Percentiles rank a stretch among this genome's conserved stretches.
Evolutionary conservation across 31 red algal species (phyloP).

Genomic region (Odonthalia washingtoniensis): DNA sequence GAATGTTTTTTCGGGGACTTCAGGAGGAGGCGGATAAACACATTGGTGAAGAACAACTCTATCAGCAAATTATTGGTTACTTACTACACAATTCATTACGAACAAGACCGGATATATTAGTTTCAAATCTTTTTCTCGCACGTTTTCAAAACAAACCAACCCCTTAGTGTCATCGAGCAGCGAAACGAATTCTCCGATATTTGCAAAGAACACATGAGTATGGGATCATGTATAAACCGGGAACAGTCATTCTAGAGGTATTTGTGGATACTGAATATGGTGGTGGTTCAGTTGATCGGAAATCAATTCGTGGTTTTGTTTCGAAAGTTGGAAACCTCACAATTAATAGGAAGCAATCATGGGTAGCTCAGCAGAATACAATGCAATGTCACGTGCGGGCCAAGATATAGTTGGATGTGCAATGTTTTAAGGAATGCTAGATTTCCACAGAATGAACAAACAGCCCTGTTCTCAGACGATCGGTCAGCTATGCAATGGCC

Average conservation of each 20-base stretch:
- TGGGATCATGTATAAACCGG: constrained; percentile 1
- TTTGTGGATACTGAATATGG: constrained; percentile 38
- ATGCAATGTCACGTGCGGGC: too few species aligned
- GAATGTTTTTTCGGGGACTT: constrained; percentile 28
- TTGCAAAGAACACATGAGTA: constrained; percentile 3
- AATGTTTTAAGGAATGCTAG: too few species aligned
- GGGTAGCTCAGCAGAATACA: constrained; percentile 1
- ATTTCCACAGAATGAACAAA: too few species aligned
- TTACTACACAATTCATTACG: constrained; percentile 21
- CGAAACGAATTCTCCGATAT: constrained; percentile 17
- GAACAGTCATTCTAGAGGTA: neutral
- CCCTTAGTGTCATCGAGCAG: constrained; percentile 35
- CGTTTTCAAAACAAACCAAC: constrained; percentile 17
- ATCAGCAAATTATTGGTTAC: constrained; percentile 43
- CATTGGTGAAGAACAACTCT: neutral
- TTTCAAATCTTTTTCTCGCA: constrained; percentile 13
- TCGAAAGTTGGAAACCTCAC: constrained; percentile 16
- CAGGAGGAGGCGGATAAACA: neutral
- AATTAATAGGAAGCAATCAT: constrained; percentile 18
- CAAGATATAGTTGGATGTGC: too few species aligned
- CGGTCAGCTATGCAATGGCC: too few species aligned
- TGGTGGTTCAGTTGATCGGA: constrained; percentile 21
- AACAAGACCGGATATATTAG: constrained; percentile 22
- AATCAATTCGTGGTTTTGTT: constrained; percentile 44
- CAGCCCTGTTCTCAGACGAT: too few species aligned